Percentiles rank a stretch among this genome's conserved stretches.
phyloP scores from a whole-genome alignment of 1,284 basidiomycete species.

The Ustilago hordei region DNA sequence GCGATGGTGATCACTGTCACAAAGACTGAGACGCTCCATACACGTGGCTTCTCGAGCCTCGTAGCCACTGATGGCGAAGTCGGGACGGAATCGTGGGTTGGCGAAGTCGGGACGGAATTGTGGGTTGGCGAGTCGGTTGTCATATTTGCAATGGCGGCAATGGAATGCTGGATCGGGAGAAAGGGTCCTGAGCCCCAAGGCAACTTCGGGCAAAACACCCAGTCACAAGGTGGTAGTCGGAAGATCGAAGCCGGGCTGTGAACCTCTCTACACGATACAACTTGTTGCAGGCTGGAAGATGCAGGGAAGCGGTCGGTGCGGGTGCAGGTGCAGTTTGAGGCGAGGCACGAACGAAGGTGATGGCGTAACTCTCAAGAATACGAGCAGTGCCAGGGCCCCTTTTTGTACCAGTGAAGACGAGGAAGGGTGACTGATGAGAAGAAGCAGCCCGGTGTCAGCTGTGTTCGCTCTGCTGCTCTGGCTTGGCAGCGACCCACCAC shows the following conservation, averaged over 20 bases:
- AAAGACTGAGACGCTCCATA: conserved; percentile 43
- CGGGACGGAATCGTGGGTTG: conserved; percentile 7
- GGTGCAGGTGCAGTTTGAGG: neutral
- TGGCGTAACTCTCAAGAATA: neutral
- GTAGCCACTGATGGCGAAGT: conserved; percentile 11
- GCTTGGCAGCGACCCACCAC: neutral
- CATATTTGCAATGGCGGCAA: conserved; percentile 8
- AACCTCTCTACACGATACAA: neutral
- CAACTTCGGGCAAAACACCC: neutral
- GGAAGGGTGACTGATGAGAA: neutral
- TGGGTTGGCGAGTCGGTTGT: conserved; percentile 9
- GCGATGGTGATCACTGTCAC: conserved; percentile 51
- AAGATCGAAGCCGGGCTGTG: neutral
- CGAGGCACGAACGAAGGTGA: neutral
- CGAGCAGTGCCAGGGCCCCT: neutral
- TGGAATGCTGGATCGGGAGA: neutral
- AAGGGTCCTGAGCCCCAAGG: neutral
- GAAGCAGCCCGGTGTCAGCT: neutral
- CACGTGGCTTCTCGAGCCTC: conserved; percentile 7
- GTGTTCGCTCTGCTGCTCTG: conserved; percentile 1
- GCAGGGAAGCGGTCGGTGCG: neutral
- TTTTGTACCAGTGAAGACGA: conserved; percentile 4
- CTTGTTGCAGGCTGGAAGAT: neutral
- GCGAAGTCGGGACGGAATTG: conserved; percentile 1
- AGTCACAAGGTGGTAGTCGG: neutral